Conservation (phyloP, 2,329 filamentous ascomycete genomes). For the Verticillium klebahnii region DNA sequence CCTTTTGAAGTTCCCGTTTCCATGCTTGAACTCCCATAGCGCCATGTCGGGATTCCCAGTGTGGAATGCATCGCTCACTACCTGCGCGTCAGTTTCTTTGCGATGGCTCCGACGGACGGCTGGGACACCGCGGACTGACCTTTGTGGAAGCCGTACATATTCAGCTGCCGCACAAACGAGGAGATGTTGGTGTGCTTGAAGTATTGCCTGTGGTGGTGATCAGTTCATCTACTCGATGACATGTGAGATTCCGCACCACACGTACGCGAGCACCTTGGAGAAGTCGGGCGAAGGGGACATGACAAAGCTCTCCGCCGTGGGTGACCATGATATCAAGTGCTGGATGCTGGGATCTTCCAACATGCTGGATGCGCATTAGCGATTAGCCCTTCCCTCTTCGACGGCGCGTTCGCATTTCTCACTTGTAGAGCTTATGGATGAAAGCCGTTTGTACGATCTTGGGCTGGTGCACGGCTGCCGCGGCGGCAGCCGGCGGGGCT, state of each 20-base stretch:
- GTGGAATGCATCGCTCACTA: constrained; percentile 97
- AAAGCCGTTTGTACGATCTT: constrained; percentile 99
- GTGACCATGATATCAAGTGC: constrained; percentile 95
- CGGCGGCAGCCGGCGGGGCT: constrained; percentile 50
- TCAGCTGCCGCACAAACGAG: constrained; percentile 94
- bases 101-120: background rate
- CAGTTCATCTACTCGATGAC: background rate
- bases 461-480: constrained; percentile 79
- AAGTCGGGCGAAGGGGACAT: constrained; percentile 98
- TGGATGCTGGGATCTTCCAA: constrained; percentile 89
- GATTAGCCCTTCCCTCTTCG: background rate
- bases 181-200: constrained; percentile 99
- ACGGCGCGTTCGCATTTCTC: constrained; percentile 25
- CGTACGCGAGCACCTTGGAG: constrained; percentile 94
- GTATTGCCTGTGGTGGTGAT: constrained; percentile 65
- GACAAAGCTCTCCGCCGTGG: constrained; percentile 91
- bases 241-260: constrained; percentile 17
- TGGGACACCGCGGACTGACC: constrained; percentile 44
- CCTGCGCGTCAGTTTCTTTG: constrained; percentile 13
- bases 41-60: constrained; percentile 90
- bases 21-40: constrained; percentile 98
- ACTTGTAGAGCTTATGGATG: constrained; percentile 99
- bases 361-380: constrained; percentile 61
- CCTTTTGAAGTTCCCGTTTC: constrained; percentile 93
- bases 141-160: constrained; percentile 99